Evolutionary conservation across 2,329 filamentous ascomycete genomes (phyloP).

Genomic region (Fusarium sp.): DNA sequence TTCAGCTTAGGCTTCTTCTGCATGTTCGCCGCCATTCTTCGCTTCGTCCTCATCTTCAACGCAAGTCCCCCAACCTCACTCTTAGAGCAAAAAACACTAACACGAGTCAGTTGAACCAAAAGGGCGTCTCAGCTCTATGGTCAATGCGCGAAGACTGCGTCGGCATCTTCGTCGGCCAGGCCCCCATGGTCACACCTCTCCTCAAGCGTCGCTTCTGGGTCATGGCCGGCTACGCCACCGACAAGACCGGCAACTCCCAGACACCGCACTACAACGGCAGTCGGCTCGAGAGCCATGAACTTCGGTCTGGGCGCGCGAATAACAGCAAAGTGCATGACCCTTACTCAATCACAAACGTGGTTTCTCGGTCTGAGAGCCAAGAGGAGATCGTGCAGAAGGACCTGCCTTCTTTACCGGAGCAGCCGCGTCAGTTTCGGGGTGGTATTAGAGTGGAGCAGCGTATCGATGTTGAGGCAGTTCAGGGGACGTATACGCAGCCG

Average conservation of each 20-base stretch:
- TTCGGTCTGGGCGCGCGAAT: not conserved
- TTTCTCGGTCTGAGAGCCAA: slow-evolving; percentile 13
- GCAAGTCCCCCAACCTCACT: slow-evolving; percentile 19
- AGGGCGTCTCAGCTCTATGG: slow-evolving; percentile 47
- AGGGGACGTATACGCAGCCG: not conserved
- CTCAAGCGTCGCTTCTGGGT: slow-evolving; percentile 42
- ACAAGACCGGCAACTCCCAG: not conserved
- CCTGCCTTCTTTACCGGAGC: not conserved
- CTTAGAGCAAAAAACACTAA: not conserved
- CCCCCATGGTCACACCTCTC: slow-evolving; percentile 48
- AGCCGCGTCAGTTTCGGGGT: not conserved
- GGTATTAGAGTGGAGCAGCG: slow-evolving; percentile 12
- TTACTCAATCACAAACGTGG: slow-evolving; percentile 3
- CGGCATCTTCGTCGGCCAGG: slow-evolving; percentile 50
- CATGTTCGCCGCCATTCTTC: slow-evolving; percentile 44
- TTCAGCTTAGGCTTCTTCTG: slow-evolving; percentile 48
- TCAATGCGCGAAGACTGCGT: slow-evolving; percentile 52
- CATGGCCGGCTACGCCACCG: not conserved
- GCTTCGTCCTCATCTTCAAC: slow-evolving; percentile 44
- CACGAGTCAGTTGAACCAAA: slow-evolving; percentile 17
- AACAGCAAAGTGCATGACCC: not conserved
- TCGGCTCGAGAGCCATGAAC: slow-evolving; percentile 2
- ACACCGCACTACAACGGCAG: not conserved
- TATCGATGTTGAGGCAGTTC: slow-evolving; percentile 8
- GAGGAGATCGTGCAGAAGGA: slow-evolving; percentile 12